These are phyloP conservation scores for Fusarium chaquense DNA, from an alignment of 2,329 filamentous ascomycete genomes.

Conservation along the genomic window DNA sequence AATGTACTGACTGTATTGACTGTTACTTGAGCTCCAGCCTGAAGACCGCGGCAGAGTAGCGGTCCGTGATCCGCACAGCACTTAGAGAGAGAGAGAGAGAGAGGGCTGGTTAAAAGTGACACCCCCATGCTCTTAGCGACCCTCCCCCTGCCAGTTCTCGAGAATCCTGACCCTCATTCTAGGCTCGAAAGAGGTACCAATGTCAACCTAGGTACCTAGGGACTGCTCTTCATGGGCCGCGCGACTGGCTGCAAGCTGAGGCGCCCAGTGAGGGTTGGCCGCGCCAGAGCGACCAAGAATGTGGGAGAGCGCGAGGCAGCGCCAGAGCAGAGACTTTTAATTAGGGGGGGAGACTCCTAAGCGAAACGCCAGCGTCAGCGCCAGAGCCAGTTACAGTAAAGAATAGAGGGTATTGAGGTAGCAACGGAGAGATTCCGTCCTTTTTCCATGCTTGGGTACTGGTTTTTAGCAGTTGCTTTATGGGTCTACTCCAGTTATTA, in stretches of 20 bases:
- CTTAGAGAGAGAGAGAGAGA: neutral
- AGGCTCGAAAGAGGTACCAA: constrained; percentile 23
- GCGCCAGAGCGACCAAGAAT: constrained; percentile 36
- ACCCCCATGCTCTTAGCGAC: constrained; percentile 11
- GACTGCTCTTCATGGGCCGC: constrained; percentile 23
- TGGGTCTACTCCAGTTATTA: constrained; percentile 24
- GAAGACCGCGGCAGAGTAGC: constrained; percentile 36
- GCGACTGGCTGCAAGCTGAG: constrained; percentile 31
- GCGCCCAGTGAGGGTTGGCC: constrained; percentile 30
- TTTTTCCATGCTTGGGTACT: neutral
- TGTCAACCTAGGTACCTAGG: constrained; percentile 18
- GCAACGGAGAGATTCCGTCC: constrained; percentile 34
- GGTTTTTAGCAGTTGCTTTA: neutral
- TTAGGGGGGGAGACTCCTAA: constrained; percentile 8
- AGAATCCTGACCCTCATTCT: constrained; percentile 11
- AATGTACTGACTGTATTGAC: neutral
- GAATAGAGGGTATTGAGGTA: constrained; percentile 5
- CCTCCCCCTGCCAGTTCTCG: constrained; percentile 31
- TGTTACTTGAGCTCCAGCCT: constrained; percentile 10
- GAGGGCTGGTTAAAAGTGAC: constrained; percentile 12
- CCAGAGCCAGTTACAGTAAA: constrained; percentile 13
- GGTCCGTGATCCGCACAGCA: constrained; percentile 33
- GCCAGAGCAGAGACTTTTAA: constrained; percentile 2
- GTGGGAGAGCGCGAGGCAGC: constrained; percentile 8
- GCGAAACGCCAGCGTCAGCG: constrained; percentile 24